Percentiles rank a stretch among this genome's conserved stretches.
Conservation (phyloP, 1,284 basidiomycete species). For the Tylopilus sp. region DNA sequence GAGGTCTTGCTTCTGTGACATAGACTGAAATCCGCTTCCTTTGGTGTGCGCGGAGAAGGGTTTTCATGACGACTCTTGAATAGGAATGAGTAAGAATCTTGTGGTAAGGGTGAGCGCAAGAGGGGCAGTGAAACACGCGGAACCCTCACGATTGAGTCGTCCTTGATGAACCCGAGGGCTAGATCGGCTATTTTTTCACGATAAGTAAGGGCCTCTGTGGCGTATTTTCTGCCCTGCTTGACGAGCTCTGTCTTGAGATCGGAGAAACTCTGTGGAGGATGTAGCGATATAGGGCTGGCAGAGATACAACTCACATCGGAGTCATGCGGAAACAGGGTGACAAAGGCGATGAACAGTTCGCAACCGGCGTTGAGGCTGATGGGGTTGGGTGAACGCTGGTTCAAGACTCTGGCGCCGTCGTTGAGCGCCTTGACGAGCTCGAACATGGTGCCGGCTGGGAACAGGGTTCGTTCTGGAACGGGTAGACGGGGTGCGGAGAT, state of each 20-base stretch:
- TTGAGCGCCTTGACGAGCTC: conserved; percentile 85
- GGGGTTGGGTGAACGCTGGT: conserved; percentile 67
- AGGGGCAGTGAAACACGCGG: conserved; percentile 14
- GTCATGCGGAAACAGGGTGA: conserved; percentile 82
- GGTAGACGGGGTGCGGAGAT: conserved; percentile 10
- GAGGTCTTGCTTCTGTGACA: conserved; percentile 93
- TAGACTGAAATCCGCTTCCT: conserved; percentile 95
- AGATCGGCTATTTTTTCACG: conserved; percentile 88
- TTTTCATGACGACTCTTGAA: conserved; percentile 94
- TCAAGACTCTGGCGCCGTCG: conserved; percentile 68
- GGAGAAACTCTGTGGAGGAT: conserved; percentile 61
- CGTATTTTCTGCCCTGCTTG: conserved; percentile 75
- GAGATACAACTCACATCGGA: conserved; percentile 57
- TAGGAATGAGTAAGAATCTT: conserved; percentile 95
- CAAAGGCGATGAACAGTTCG: conserved; percentile 87
- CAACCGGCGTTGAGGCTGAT: conserved; percentile 89
- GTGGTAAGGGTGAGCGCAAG: conserved; percentile 19
- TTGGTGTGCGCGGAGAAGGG: conserved; percentile 84
- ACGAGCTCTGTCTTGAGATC: conserved; percentile 82
- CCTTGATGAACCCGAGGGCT: conserved; percentile 90
- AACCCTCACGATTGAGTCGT: conserved; percentile 80
- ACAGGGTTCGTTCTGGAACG: conserved; percentile 6
- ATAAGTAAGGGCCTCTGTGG: conserved; percentile 79
- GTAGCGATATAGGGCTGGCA: conserved; percentile 11
- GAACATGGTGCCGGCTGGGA: conserved; percentile 80